phyloP scores from a whole-genome alignment of 176 grass and related monocot genomes.

The Themeda triandra region DNA sequence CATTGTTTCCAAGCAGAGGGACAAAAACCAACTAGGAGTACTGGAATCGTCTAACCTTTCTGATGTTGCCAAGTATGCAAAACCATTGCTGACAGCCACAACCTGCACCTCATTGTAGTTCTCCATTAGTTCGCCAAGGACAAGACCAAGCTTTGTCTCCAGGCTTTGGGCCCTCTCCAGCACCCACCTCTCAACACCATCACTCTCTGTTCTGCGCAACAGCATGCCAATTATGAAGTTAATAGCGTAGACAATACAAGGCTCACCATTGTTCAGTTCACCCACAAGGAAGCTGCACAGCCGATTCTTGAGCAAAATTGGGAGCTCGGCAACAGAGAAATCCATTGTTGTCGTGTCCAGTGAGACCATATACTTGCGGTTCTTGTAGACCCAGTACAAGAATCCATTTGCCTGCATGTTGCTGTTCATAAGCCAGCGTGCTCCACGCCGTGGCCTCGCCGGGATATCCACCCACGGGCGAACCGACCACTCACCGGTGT shows the following conservation, averaged over 20 bases:
- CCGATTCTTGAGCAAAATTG: background rate
- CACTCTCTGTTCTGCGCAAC: background rate
- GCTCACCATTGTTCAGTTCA: background rate
- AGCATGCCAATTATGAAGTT: background rate
- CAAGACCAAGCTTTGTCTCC: background rate
- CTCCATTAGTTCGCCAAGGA: background rate
- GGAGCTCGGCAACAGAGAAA: background rate
- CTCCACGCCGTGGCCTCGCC: background rate
- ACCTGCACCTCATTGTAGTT: background rate
- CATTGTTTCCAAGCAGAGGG: constrained; percentile 23
- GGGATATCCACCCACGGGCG: background rate
- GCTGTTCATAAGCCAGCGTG: background rate
- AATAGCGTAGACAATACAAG: background rate
- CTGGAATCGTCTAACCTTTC: background rate
- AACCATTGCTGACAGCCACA: background rate
- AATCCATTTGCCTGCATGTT: background rate
- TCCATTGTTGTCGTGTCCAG: background rate
- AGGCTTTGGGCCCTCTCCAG: background rate
- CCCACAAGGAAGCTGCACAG: background rate
- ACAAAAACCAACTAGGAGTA: background rate
- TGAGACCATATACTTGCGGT: background rate
- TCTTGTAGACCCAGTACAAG: background rate
- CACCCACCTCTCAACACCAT: background rate
- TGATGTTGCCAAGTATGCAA: background rate
- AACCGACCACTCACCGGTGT: background rate